A percentile compares a stretch with the other conserved stretches of the same genome.
These are phyloP conservation scores for Acacia pycnantha DNA, from an alignment of 331 rosid species.

Conservation along the genomic window DNA sequence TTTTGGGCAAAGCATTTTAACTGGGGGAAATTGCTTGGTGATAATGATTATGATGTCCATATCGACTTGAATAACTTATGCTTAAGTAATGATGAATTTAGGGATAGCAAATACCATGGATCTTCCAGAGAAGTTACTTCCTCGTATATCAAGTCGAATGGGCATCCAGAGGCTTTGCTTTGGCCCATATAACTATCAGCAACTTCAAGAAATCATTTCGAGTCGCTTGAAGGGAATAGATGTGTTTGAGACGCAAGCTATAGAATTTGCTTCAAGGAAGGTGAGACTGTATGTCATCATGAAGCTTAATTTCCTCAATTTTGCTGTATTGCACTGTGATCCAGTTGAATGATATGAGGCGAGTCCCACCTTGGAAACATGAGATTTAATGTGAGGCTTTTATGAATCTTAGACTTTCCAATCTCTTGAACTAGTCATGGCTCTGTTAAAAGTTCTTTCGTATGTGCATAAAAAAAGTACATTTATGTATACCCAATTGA, in stretches of 20 bases:
- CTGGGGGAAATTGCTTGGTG: not conserved
- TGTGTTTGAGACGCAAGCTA: constrained; percentile 88
- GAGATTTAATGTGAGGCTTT: not conserved
- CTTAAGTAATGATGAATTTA: constrained; percentile 38
- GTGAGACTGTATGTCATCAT: constrained; percentile 39
- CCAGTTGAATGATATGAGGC: not conserved
- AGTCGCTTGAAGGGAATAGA: constrained; percentile 85
- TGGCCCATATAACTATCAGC: constrained; percentile 91
- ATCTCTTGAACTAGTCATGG: not conserved
- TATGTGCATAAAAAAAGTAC: not conserved
- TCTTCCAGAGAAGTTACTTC: constrained; percentile 99
- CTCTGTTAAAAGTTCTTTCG: not conserved
- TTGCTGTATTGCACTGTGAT: not conserved
- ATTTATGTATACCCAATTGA: not conserved
- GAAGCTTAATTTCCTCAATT: constrained; percentile 10
- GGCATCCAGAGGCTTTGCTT: constrained; percentile 96
- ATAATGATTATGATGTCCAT: constrained; percentile 21
- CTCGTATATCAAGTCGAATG: constrained; percentile 98
- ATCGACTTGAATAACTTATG: constrained; percentile 19
- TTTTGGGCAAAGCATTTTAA: not conserved
- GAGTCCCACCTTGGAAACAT: not conserved
- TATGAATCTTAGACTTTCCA: not conserved
- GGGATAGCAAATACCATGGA: constrained; percentile 99
- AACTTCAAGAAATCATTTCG: constrained; percentile 88
- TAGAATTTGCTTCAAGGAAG: constrained; percentile 95